These are phyloP conservation scores for Aspergillus neoniger DNA, from an alignment of 2,329 filamentous ascomycete species.

Conservation along the genomic window DNA sequence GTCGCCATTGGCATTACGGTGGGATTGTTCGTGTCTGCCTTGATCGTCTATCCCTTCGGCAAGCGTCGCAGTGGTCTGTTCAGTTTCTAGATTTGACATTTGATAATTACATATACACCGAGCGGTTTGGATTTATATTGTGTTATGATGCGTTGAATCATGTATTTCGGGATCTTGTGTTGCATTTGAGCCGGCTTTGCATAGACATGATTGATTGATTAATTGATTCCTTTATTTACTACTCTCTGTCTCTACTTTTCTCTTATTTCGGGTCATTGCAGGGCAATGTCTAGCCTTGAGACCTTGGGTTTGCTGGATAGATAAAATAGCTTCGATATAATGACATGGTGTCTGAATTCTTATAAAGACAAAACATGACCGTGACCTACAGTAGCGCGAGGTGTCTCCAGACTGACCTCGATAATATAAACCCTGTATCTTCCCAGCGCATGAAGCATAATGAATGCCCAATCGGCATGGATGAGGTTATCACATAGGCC, in stretches of 20 bases:
- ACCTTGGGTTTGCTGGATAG: too few relatives aligned
- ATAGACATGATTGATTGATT: neutral
- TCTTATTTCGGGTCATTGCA: neutral
- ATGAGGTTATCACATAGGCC: too few relatives aligned
- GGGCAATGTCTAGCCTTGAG: neutral
- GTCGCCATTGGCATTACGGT: slow-evolving; percentile 45
- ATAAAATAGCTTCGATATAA: too few relatives aligned
- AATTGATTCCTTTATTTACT: too few relatives aligned
- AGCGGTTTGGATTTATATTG: neutral
- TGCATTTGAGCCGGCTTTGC: neutral
- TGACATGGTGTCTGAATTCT: too few relatives aligned
- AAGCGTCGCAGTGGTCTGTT: slow-evolving; percentile 45
- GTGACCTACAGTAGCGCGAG: too few relatives aligned
- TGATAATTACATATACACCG: neutral
- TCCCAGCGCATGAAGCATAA: too few relatives aligned
- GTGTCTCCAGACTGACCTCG: too few relatives aligned
- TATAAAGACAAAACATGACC: too few relatives aligned
- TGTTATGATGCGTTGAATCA: neutral
- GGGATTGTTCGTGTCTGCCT: slow-evolving; percentile 42
- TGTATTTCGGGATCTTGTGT: neutral
- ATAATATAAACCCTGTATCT: too few relatives aligned
- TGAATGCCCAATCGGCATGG: too few relatives aligned
- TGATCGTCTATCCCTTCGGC: slow-evolving; percentile 43
- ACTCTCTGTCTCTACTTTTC: too few relatives aligned
- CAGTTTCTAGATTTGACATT: slow-evolving; percentile 29